Conservation (phyloP, 805 yeast genomes). For the Ogataea pilisensis region DNA sequence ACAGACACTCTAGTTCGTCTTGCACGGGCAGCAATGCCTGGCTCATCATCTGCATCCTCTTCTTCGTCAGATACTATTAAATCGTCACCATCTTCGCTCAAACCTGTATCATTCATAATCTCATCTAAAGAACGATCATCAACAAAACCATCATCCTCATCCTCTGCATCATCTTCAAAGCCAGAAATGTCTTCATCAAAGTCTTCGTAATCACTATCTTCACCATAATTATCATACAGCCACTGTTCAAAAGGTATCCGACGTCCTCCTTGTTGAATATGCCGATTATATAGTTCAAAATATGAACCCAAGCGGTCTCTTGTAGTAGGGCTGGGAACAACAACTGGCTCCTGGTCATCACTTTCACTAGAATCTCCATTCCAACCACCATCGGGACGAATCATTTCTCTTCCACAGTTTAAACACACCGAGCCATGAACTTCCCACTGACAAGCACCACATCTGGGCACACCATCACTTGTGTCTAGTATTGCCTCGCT, state of each 20-base stretch:
- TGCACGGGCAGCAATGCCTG: no score
- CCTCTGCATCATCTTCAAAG: constrained; percentile 6
- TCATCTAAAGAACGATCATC: constrained; percentile 9
- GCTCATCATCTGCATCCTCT: no score
- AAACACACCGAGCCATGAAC: constrained; percentile 62
- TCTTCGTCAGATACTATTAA: no score
- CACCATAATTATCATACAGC: no score
- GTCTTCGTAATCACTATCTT: constrained; percentile 10
- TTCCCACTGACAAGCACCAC: constrained; percentile 80
- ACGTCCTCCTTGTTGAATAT: no score
- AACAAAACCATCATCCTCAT: constrained; percentile 8
- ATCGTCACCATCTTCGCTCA: constrained; percentile 1
- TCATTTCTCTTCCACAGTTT: constrained; percentile 59
- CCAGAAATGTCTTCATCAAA: neutral
- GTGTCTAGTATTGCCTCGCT: constrained; percentile 53
- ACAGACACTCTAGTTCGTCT: neutral
- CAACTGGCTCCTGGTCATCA: no score
- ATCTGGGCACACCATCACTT: constrained; percentile 70
- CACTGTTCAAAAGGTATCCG: no score
- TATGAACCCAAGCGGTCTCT: no score
- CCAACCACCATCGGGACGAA: constrained; percentile 9
- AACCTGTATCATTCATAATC: constrained; percentile 6
- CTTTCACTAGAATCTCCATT: constrained; percentile 9
- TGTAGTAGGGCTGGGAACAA: no score
- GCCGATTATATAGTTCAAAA: no score